A percentile compares a stretch with the other conserved stretches of the same genome.
Conservation (phyloP, 1,284 basidiomycete species). For the Garcileccinum viscosum region DNA sequence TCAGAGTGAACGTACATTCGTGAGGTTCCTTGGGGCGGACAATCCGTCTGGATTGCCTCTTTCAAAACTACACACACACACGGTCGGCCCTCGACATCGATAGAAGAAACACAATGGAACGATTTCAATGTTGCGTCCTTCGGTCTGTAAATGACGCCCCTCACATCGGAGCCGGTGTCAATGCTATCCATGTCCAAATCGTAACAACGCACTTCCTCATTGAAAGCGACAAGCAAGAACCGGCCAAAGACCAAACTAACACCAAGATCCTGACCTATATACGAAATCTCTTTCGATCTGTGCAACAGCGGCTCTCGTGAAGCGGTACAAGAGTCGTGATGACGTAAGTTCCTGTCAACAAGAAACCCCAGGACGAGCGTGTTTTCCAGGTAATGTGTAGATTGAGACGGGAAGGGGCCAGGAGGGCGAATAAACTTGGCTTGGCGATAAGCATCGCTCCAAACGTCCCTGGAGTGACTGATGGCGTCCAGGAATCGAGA, state of each 20-base stretch:
- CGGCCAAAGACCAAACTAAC: background rate
- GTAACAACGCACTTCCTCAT: background rate
- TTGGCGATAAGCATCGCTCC: slow-evolving; percentile 22
- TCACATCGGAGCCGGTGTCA: background rate
- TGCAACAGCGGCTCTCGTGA: background rate
- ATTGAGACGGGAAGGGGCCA: slow-evolving; percentile 25
- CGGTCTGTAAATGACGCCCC: slow-evolving; percentile 7
- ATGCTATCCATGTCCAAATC: background rate
- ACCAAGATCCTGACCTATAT: background rate
- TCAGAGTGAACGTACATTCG: slow-evolving; percentile 13
- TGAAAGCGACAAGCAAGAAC: background rate
- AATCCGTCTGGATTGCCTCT: background rate
- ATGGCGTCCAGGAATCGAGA: slow-evolving; percentile 20
- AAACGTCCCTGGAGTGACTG: slow-evolving; percentile 14
- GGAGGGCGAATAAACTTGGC: slow-evolving; percentile 25
- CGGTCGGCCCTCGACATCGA: slow-evolving; percentile 20
- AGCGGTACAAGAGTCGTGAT: too few species aligned
- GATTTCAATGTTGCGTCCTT: slow-evolving; percentile 7
- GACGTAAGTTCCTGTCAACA: slow-evolving; percentile 6
- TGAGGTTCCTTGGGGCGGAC: background rate
- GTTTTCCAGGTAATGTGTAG: slow-evolving; percentile 19
- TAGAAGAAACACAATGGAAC: slow-evolving; percentile 16
- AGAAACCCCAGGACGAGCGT: slow-evolving; percentile 17
- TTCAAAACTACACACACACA: slow-evolving; percentile 25
- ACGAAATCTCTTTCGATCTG: background rate